A percentile compares a stretch with the other conserved stretches of the same genome.
Conservation (phyloP, 768 basidiomycete genomes). For the Lactarius deliciosus region DNA sequence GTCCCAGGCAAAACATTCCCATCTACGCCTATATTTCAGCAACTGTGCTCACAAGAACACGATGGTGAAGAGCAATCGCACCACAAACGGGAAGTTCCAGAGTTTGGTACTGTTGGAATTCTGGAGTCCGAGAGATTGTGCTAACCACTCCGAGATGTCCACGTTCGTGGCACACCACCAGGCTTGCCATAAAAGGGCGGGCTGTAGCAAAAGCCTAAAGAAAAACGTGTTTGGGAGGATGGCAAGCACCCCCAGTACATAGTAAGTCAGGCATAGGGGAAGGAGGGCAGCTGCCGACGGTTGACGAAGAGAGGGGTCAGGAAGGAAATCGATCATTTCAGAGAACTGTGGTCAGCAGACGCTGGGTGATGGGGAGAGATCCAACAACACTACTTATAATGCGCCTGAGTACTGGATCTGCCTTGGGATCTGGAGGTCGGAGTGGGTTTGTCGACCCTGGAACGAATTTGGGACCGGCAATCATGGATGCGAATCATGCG, state of each 20-base stretch:
- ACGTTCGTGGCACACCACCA: background rate
- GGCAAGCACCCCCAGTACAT: conserved; percentile 8
- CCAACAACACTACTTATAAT: background rate
- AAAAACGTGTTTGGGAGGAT: conserved; percentile 8
- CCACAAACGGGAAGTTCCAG: conserved; percentile 7
- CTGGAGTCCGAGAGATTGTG: no score
- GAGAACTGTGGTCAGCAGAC: background rate
- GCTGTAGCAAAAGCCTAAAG: conserved; percentile 2
- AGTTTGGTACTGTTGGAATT: no score
- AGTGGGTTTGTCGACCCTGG: no score
- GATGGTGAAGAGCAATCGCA: background rate
- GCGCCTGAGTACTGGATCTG: background rate
- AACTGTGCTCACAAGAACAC: background rate
- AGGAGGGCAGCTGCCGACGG: background rate
- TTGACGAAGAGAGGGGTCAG: conserved; percentile 2
- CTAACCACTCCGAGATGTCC: conserved; percentile 2
- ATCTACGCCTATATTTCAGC: background rate
- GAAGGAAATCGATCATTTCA: background rate
- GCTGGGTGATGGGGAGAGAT: background rate
- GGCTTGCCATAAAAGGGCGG: background rate
- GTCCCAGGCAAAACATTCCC: background rate
- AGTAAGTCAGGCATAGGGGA: conserved; percentile 7
- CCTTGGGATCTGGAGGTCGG: no score
- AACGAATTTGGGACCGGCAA: no score
- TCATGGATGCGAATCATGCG: no score